Conservation (phyloP, 805 yeast genomes). For the Metschnikowia proteae region DNA sequence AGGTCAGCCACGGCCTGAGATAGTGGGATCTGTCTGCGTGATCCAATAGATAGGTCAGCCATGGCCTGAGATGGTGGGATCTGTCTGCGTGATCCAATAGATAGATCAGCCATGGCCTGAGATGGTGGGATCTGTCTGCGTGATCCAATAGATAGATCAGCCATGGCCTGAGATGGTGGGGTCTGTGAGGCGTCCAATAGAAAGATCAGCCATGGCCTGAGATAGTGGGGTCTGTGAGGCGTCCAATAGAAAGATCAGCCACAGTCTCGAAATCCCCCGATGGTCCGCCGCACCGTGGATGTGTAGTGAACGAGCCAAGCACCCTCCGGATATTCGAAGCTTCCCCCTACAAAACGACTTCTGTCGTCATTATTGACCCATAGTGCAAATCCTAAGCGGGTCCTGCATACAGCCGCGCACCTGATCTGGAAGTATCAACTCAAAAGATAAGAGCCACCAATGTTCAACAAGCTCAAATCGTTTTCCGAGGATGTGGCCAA, state of each 20-base stretch:
- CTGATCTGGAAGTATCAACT: neutral
- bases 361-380: no score
- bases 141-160: neutral
- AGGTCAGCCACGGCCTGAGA: neutral
- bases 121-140: no score
- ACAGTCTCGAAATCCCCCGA: no score
- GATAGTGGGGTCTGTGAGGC: no score
- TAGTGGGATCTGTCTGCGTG: no score
- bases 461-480: slow-evolving; percentile 41
- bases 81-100: no score
- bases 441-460: slow-evolving; percentile 8
- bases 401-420: neutral
- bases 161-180: neutral
- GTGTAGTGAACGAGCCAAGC: no score
- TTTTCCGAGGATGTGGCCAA: slow-evolving; percentile 46
- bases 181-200: no score
- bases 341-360: no score
- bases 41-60: neutral
- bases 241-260: no score
- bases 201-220: neutral
- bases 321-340: no score
- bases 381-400: neutral
- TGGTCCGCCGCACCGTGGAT: no score
- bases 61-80: neutral
- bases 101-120: neutral